Evolutionary conservation across 176 grass and related monocot species (phyloP).

Genomic region (Avena atlantica): DNA sequence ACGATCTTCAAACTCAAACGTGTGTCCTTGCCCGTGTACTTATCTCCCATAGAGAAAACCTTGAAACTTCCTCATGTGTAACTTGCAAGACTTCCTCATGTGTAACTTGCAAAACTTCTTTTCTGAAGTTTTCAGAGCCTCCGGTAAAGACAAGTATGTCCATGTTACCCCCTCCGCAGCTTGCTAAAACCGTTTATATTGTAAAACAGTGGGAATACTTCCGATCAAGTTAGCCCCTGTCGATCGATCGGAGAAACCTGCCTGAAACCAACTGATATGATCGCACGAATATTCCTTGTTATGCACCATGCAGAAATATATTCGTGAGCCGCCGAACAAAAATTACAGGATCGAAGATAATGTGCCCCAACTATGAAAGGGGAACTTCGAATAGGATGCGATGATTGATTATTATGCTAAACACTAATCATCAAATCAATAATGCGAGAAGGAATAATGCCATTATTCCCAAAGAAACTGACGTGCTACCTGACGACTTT

Average conservation of each 20-base stretch:
- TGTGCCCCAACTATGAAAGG: conserved; percentile 36
- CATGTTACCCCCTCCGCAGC: not conserved
- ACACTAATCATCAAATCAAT: conserved; percentile 7
- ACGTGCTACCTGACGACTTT: not conserved
- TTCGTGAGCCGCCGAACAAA: conserved; percentile 7
- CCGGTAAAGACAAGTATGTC: not conserved
- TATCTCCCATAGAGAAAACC: not conserved
- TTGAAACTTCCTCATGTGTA: not conserved
- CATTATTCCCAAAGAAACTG: too few relatives aligned
- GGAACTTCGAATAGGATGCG: conserved; percentile 47
- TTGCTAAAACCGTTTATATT: too few relatives aligned
- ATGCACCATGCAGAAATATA: not conserved
- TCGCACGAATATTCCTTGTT: conserved; percentile 8
- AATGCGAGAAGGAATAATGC: conserved; percentile 37
- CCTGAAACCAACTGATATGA: not conserved
- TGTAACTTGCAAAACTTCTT: too few relatives aligned
- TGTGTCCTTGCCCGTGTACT: not conserved
- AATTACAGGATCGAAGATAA: not conserved
- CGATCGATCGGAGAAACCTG: not conserved
- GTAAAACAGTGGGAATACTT: not conserved
- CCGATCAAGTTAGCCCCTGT: not conserved
- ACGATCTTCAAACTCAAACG: not conserved
- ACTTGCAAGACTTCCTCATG: too few relatives aligned
- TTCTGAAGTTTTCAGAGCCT: too few relatives aligned
- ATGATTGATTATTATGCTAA: conserved; percentile 34